Evolutionary conservation across 75 land plant genomes (phyloP).

Genomic region (Gnetum montanum): DNA sequence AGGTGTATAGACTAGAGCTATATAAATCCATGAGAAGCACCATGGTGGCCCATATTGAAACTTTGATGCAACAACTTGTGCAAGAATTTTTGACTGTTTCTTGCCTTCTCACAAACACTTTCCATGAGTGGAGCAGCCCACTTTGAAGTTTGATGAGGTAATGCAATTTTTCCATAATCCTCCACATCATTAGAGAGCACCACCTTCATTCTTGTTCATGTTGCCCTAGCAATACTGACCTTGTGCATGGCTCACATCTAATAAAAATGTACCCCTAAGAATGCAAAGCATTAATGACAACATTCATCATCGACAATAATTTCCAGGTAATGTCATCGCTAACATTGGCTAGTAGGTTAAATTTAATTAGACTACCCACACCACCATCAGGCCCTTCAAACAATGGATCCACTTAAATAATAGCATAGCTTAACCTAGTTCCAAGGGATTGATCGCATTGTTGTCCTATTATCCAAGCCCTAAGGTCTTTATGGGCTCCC

Average conservation of each 20-base stretch:
- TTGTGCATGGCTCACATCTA: constrained; percentile 95
- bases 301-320: constrained; percentile 74
- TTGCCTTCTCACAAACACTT: too few species aligned
- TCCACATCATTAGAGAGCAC: too few species aligned
- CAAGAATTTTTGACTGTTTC: too few species aligned
- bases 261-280: constrained; percentile 72
- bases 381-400: constrained; percentile 96
- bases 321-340: constrained; percentile 68
- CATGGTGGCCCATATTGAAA: too few species aligned
- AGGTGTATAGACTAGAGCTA: too few species aligned
- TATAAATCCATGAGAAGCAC: too few species aligned
- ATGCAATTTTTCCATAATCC: too few species aligned
- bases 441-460: too few species aligned
- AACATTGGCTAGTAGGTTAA: constrained; percentile 82
- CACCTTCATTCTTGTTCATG: constrained; percentile 95
- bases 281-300: constrained; percentile 74
- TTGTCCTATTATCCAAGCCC: constrained; percentile 94
- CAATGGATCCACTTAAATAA: constrained; percentile 61
- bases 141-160: too few species aligned
- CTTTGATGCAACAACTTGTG: too few species aligned
- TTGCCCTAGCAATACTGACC: constrained; percentile 82
- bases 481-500: constrained; percentile 63
- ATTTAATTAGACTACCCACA: constrained; percentile 72
- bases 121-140: too few species aligned
- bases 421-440: constrained; percentile 66